A percentile compares a stretch with the other conserved stretches of the same genome.
Evolutionary conservation across 257 asterid species (phyloP).

Genomic region (Linderniella brevidens): DNA sequence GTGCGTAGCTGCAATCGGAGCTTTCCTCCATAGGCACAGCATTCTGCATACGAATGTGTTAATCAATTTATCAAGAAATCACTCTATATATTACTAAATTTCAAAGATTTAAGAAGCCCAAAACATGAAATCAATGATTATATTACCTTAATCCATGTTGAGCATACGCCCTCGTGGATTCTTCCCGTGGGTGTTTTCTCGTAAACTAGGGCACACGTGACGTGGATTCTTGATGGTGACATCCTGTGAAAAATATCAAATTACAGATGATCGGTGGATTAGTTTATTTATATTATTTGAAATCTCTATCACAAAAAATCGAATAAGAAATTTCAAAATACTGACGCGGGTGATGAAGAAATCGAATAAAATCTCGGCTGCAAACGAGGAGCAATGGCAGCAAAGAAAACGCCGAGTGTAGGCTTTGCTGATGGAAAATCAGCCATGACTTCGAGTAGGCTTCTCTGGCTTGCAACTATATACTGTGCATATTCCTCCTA

Average conservation of each 20-base stretch:
- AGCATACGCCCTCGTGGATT: constrained; percentile 86
- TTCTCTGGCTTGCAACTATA: constrained; percentile 59
- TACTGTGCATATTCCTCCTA: constrained; percentile 90
- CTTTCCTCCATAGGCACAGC: constrained; percentile 41
- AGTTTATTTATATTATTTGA: too few relatives aligned
- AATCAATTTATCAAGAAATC: too few relatives aligned
- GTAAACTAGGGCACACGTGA: constrained; percentile 78
- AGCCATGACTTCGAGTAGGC: constrained; percentile 86
- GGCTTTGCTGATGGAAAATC: constrained; percentile 90
- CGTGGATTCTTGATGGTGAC: constrained; percentile 64
- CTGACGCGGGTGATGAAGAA: constrained; percentile 87
- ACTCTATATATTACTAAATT: too few relatives aligned
- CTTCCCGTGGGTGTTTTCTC: constrained; percentile 81
- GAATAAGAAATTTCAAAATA: neutral
- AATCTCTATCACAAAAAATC: too few relatives aligned
- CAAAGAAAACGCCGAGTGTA: constrained; percentile 87
- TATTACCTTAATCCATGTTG: constrained; percentile 95
- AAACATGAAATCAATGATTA: too few relatives aligned
- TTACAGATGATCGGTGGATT: too few relatives aligned
- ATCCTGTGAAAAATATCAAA: constrained; percentile 25
- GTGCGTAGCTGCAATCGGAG: constrained; percentile 45
- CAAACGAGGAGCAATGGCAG: constrained; percentile 73
- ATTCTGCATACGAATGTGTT: constrained; percentile 19
- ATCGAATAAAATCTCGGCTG: constrained; percentile 92
- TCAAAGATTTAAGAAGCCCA: too few relatives aligned